A percentile compares a stretch with the other conserved stretches of the same genome.
Conservation (phyloP, 768 basidiomycete genomes). For the Collybia sp. region DNA sequence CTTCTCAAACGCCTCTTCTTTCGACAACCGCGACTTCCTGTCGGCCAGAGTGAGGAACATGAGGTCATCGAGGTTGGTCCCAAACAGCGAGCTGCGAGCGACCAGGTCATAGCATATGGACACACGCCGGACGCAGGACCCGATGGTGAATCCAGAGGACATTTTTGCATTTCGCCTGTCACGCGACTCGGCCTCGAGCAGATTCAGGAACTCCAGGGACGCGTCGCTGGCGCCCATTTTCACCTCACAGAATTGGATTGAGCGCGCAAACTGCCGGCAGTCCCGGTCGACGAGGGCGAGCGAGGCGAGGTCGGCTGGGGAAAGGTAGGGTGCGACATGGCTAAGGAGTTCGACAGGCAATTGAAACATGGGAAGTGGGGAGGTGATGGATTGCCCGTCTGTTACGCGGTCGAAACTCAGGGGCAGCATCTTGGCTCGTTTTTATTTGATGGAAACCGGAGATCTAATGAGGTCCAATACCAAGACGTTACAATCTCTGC, state of each 20-base stretch:
- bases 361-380: constrained; percentile 17
- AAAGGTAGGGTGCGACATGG: constrained; percentile 18
- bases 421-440: neutral
- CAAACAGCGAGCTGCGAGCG: constrained; percentile 1
- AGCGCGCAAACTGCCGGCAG: constrained; percentile 17
- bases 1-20: neutral
- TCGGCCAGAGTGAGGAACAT: neutral
- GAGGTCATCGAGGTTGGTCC: neutral
- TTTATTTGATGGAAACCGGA: no score
- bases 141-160: constrained; percentile 4
- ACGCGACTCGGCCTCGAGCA: constrained; percentile 1
- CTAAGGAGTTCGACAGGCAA: constrained; percentile 23
- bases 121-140: constrained; percentile 17
- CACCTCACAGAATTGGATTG: constrained; percentile 16
- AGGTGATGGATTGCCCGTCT: constrained; percentile 10
- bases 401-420: constrained; percentile 19
- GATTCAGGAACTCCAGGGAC: constrained; percentile 8
- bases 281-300: constrained; percentile 22
- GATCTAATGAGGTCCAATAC: no score
- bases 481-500: no score
- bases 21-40: neutral
- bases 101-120: constrained; percentile 5
- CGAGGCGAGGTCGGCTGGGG: constrained; percentile 14
- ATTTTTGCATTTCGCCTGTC: neutral
- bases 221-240: constrained; percentile 11